Evolutionary conservation across 106 monocot species (phyloP).

Genomic region (Acorus calamus): DNA sequence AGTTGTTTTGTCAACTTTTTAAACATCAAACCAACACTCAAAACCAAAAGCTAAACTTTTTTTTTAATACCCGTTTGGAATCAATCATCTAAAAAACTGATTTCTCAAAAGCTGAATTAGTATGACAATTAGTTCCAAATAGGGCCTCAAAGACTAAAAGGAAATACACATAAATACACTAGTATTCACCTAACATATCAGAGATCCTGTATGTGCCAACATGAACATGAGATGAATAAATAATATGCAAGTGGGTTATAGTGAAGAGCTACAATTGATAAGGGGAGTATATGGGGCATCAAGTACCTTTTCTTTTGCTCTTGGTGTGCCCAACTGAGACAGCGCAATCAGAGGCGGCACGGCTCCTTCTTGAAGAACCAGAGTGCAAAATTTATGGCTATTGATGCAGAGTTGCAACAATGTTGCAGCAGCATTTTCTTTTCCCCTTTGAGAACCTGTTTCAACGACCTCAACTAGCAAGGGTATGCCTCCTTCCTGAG

Average conservation of each 20-base stretch:
- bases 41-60: too few relatives aligned
- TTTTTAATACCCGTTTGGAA: too few relatives aligned
- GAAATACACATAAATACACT: too few relatives aligned
- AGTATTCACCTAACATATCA: too few relatives aligned
- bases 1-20: too few relatives aligned
- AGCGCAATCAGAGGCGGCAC: constrained; percentile 71
- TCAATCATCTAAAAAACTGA: too few relatives aligned
- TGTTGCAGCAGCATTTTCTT: constrained; percentile 77
- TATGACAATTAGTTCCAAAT: too few relatives aligned
- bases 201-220: too few relatives aligned
- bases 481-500: constrained; percentile 55
- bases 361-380: constrained; percentile 79
- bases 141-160: too few relatives aligned
- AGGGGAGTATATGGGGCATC: neutral
- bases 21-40: too few relatives aligned
- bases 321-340: constrained; percentile 65
- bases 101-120: too few relatives aligned
- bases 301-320: constrained; percentile 83
- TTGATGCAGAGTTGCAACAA: constrained; percentile 64
- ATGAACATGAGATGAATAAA: too few relatives aligned
- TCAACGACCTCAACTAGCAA: constrained; percentile 73
- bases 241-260: neutral
- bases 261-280: neutral
- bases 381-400: constrained; percentile 43
- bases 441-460: constrained; percentile 56